Evolutionary conservation across 257 asterid genomes (phyloP), one percentile per base, ranked within the genome.

Genomic region (Knoxia roxburghii): DNA sequence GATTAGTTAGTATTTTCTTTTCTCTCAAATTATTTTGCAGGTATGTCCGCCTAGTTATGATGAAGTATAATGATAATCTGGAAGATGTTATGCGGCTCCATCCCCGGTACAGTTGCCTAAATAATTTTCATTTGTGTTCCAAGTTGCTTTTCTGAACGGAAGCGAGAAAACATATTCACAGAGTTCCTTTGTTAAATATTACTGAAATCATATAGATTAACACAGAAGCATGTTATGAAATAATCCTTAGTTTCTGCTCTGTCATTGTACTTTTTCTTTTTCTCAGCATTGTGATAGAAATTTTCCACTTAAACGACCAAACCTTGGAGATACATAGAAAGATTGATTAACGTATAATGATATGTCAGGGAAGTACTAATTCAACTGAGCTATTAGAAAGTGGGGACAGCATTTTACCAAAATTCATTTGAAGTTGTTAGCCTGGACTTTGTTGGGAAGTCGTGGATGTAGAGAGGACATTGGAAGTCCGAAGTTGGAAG

Each of bases 41-140:
- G 71, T 93, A 88, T 80, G 96, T 90, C 68, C 95, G 93, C 64
- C 71, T 88, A 77, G 95, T 87, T 75, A 85, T 94, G 99, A 88
- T 95, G 65, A 94, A 83, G 80, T 72, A 52, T 64, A 72, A 76
- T 69, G 87, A 77, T 32, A 69, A 70, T 58, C 68, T 82, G 56
- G 87, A 85, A 75, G 87, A 85, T 60, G 74, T 76, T 68, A 81
- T 55, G 74, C 79, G 63, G 80, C 83, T 80, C 43, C 99, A 94
- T 81, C 99, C 97, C 65, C 84, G 99, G 99, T 90, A 60, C 18
- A 60, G 48, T 48, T 62, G 23, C 68, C 65, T 70, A 40, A 13
- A 32, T 23, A 67, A 46, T 58, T 66, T 52, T 39, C 17, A 32
- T 33, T 35, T 69, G 43, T 73, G 51, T 46, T 52, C 54, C 61